A percentile compares a stretch with the other conserved stretches of the same genome.
Evolutionary conservation across 2,329 filamentous ascomycete genomes (phyloP).

Genomic region (Cladophialophora bantiana): DNA sequence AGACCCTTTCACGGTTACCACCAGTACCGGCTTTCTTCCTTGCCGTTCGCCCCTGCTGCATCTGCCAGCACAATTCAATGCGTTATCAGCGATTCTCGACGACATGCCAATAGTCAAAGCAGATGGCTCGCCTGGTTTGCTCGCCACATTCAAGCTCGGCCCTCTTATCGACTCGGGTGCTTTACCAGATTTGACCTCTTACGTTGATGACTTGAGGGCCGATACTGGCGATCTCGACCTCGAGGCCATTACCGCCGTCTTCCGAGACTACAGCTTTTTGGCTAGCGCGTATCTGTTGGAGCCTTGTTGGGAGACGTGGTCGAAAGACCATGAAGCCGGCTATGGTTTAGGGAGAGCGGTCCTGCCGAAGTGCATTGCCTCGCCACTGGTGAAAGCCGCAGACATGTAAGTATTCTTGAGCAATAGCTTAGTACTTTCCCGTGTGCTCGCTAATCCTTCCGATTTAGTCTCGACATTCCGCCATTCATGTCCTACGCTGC

Average conservation of each 20-base stretch:
- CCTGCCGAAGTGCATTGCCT: conserved; percentile 76
- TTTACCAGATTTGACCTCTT: conserved; percentile 76
- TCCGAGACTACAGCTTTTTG: conserved; percentile 90
- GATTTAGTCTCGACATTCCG: conserved; percentile 72
- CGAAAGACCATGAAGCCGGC: conserved; percentile 63
- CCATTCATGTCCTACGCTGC: conserved; percentile 88
- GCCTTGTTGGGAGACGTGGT: conserved; percentile 81
- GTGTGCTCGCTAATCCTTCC: conserved; percentile 33
- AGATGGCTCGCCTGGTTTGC: conserved; percentile 76
- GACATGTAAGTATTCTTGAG: conserved; percentile 72
- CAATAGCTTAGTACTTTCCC: neutral
- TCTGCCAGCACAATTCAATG: conserved; percentile 76
- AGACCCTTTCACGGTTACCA: conserved; percentile 58
- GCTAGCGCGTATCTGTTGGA: conserved; percentile 89
- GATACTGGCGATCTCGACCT: conserved; percentile 65
- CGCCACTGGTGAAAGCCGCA: conserved; percentile 82
- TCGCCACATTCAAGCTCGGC: conserved; percentile 77
- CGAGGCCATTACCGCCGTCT: conserved; percentile 81
- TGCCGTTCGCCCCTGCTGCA: conserved; percentile 50
- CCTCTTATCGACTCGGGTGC: conserved; percentile 71
- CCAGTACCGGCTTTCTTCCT: conserved; percentile 55
- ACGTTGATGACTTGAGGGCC: conserved; percentile 70
- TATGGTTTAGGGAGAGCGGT: conserved; percentile 80
- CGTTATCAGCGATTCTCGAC: conserved; percentile 73
- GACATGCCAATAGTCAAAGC: conserved; percentile 80